Percentiles rank a stretch among this genome's conserved stretches.
Conservation (phyloP, 306 rosid species). For the Cicer chorassanicum region DNA sequence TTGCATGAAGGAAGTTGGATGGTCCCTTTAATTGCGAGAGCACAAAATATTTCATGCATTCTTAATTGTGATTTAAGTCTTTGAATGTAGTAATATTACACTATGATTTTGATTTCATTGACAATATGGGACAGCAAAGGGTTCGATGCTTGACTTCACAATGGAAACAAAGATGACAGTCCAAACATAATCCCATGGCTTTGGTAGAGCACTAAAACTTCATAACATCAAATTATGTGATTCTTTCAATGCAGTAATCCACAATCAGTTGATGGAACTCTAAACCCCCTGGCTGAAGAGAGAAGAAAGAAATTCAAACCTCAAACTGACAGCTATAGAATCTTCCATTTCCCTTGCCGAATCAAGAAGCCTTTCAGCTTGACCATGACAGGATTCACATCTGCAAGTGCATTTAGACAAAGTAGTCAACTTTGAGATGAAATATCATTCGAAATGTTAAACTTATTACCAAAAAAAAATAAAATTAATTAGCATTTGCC, state of each 20-base stretch:
- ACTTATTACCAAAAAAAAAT: neutral
- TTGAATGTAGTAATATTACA: conserved; percentile 17
- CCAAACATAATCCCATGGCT: conserved; percentile 20
- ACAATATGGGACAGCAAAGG: neutral
- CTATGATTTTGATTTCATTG: conserved; percentile 12
- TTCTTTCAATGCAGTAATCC: conserved; percentile 25
- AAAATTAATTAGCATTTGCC: conserved; percentile 19
- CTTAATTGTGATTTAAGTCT: conserved; percentile 33
- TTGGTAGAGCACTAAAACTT: conserved; percentile 35
- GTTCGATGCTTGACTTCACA: conserved; percentile 16
- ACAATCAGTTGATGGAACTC: conserved; percentile 21
- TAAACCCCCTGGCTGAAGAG: neutral
- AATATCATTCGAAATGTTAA: conserved; percentile 20
- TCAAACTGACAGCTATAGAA: conserved; percentile 92
- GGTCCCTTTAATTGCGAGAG: conserved; percentile 30
- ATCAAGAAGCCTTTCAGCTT: conserved; percentile 98
- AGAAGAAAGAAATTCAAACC: conserved; percentile 59
- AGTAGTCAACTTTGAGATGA: conserved; percentile 39
- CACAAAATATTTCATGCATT: conserved; percentile 35
- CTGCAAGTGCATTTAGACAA: conserved; percentile 58
- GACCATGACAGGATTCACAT: conserved; percentile 98
- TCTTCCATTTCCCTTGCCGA: conserved; percentile 99
- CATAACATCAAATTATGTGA: conserved; percentile 28
- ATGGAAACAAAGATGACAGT: conserved; percentile 27
- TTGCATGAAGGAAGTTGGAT: conserved; percentile 11